Percentiles rank a stretch among this genome's conserved stretches.
Evolutionary conservation across 306 rosid species (phyloP).

Genomic region (Oxytropis ochrocephala): DNA sequence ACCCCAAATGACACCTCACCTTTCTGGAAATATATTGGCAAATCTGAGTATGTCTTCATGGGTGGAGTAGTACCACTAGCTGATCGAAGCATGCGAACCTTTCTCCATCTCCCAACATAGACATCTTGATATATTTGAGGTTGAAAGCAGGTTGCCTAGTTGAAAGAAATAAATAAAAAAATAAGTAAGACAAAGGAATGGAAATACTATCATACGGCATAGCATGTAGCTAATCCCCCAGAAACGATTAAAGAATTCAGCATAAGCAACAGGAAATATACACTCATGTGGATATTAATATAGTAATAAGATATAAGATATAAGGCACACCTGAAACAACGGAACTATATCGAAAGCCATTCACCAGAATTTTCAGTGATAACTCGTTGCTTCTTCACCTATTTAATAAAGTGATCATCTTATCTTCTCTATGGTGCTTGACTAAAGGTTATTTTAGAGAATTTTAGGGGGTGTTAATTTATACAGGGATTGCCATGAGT

Average conservation of each 20-base stretch:
- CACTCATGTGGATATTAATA: neutral
- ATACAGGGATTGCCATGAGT: neutral
- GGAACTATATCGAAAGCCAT: neutral
- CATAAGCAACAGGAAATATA: neutral
- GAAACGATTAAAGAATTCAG: neutral
- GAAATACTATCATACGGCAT: slow-evolving; percentile 6
- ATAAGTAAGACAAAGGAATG: slow-evolving; percentile 23
- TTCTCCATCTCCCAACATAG: slow-evolving; percentile 90
- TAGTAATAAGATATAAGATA: neutral
- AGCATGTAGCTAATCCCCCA: neutral
- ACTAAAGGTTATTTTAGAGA: too few relatives aligned
- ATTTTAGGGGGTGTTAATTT: neutral
- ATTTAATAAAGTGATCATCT: neutral
- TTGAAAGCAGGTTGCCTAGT: slow-evolving; percentile 93
- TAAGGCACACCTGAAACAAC: neutral
- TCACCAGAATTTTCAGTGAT: neutral
- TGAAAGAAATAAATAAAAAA: slow-evolving; percentile 21
- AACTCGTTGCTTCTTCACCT: neutral
- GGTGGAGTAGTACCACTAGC: slow-evolving; percentile 99
- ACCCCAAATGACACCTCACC: slow-evolving; percentile 88
- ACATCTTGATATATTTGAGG: slow-evolving; percentile 90
- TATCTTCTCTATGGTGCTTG: neutral
- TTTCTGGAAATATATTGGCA: slow-evolving; percentile 75
- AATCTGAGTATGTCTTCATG: slow-evolving; percentile 72
- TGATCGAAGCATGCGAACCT: slow-evolving; percentile 90